A percentile compares a stretch with the other conserved stretches of the same genome.
These are phyloP conservation scores for Tremellales sp. DNA, from an alignment of 1,284 basidiomycete species.

Conservation along the genomic window DNA sequence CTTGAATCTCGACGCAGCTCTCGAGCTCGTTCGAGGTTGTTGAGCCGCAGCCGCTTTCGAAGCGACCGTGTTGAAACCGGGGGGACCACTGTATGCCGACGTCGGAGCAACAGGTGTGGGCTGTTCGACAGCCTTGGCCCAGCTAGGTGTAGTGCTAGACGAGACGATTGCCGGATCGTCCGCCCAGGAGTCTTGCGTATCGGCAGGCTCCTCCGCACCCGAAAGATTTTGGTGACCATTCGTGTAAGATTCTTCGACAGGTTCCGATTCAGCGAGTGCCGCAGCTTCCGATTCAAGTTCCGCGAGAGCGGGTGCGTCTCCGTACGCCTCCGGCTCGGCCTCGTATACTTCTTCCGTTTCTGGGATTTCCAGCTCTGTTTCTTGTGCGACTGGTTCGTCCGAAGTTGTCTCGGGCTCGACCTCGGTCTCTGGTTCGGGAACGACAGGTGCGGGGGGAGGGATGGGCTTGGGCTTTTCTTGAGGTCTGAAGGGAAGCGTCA, in stretches of 20 bases:
- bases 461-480: constrained; percentile 47
- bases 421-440: constrained; percentile 29
- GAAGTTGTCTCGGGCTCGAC: constrained; percentile 22
- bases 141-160: constrained; percentile 26
- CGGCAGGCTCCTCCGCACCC: constrained; percentile 2
- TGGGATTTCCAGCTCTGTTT: constrained; percentile 14
- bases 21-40: constrained; percentile 42
- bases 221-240: constrained; percentile 11
- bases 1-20: constrained; percentile 46
- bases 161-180: constrained; percentile 43
- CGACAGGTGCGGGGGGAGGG: constrained; percentile 65
- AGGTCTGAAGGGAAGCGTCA: constrained; percentile 32
- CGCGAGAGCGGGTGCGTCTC: constrained; percentile 17
- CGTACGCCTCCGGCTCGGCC: constrained; percentile 16
- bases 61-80: constrained; percentile 47
- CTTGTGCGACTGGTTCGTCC: constrained; percentile 26
- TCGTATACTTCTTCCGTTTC: constrained; percentile 11
- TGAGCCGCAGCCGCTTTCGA: constrained; percentile 23
- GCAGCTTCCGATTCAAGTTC: constrained; percentile 13
- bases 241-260: constrained; percentile 9
- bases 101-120: constrained; percentile 29
- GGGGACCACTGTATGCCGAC: constrained; percentile 47
- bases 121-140: constrained; percentile 15
- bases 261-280: background rate
- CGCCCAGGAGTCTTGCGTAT: constrained; percentile 20